A percentile compares a stretch with the other conserved stretches of the same genome.
These are phyloP conservation scores for Tephrocybe sp. DNA, from an alignment of 768 basidiomycete genomes.

Conservation along the genomic window DNA sequence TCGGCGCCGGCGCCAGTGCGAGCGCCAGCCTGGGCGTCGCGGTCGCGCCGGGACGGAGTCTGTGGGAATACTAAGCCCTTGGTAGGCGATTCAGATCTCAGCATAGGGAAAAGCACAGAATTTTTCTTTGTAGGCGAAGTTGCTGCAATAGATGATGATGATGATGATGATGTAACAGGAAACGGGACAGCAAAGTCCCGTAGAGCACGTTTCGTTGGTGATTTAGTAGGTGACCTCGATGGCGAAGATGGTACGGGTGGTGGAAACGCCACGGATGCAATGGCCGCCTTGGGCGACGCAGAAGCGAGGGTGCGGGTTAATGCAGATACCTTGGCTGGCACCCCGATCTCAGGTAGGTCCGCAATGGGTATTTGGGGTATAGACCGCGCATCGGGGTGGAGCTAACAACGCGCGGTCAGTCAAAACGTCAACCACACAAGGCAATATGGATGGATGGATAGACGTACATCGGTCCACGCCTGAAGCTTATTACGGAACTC, in stretches of 20 bases:
- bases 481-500: conserved; percentile 59
- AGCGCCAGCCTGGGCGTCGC: no score
- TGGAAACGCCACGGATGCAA: conserved; percentile 32
- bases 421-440: conserved; percentile 3
- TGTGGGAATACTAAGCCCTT: conserved; percentile 51
- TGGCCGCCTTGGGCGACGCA: conserved; percentile 62
- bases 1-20: conserved; percentile 33
- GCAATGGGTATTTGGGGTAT: conserved; percentile 63
- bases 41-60: conserved; percentile 61
- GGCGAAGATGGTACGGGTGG: conserved; percentile 35
- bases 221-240: conserved; percentile 32
- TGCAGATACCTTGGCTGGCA: conserved; percentile 54
- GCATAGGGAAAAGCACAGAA: conserved; percentile 2
- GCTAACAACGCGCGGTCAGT: conserved; percentile 38
- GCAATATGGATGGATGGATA: neutral
- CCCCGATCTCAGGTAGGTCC: conserved; percentile 58
- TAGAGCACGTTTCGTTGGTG: conserved; percentile 33
- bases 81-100: conserved; percentile 2
- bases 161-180: neutral
- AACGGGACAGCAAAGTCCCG: conserved; percentile 20
- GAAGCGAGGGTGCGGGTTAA: conserved; percentile 72
- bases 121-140: conserved; percentile 8
- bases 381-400: conserved; percentile 40
- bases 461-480: conserved; percentile 60
- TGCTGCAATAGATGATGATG: neutral